Evolutionary conservation across 2,329 filamentous ascomycete genomes (phyloP).

Genomic region (Trichoderma oligosporum): DNA sequence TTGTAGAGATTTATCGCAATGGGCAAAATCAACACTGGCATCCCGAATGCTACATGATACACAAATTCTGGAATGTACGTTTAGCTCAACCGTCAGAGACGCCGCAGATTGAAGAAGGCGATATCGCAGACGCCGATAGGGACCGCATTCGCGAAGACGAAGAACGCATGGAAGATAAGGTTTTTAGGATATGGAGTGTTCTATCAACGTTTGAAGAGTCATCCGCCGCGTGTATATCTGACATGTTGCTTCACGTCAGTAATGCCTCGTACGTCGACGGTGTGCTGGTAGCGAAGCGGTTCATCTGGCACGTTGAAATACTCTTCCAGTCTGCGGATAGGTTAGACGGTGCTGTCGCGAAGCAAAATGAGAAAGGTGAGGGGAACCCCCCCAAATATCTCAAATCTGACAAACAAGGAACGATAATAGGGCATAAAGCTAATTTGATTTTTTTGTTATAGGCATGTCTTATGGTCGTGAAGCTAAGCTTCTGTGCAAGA

Average conservation of each 20-base stretch:
- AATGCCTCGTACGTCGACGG: slow-evolving; percentile 96
- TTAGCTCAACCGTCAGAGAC: slow-evolving; percentile 60
- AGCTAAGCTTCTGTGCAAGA: slow-evolving; percentile 99
- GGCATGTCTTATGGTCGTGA: slow-evolving; percentile 89
- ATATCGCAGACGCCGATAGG: slow-evolving; percentile 57
- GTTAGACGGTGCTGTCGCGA: slow-evolving; percentile 69
- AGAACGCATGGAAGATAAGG: slow-evolving; percentile 94
- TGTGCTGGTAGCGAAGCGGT: slow-evolving; percentile 89
- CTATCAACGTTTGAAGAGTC: slow-evolving; percentile 96
- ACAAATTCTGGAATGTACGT: slow-evolving; percentile 99
- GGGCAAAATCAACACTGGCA: slow-evolving; percentile 99
- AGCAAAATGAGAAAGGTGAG: slow-evolving; percentile 71
- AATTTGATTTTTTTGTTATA: slow-evolving; percentile 30
- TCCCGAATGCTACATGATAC: slow-evolving; percentile 99
- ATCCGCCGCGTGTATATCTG: slow-evolving; percentile 94
- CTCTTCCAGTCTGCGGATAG: slow-evolving; percentile 85
- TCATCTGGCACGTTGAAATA: slow-evolving; percentile 93
- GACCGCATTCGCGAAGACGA: slow-evolving; percentile 78
- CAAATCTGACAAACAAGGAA: background rate
- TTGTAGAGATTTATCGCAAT: slow-evolving; percentile 97
- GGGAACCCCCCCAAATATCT: no score
- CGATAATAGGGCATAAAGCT: background rate
- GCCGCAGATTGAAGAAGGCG: slow-evolving; percentile 41
- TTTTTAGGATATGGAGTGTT: slow-evolving; percentile 97
- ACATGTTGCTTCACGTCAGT: slow-evolving; percentile 97